Evolutionary conservation across 345 rosid genomes (phyloP).

Genomic region (Combretum micranthum): DNA sequence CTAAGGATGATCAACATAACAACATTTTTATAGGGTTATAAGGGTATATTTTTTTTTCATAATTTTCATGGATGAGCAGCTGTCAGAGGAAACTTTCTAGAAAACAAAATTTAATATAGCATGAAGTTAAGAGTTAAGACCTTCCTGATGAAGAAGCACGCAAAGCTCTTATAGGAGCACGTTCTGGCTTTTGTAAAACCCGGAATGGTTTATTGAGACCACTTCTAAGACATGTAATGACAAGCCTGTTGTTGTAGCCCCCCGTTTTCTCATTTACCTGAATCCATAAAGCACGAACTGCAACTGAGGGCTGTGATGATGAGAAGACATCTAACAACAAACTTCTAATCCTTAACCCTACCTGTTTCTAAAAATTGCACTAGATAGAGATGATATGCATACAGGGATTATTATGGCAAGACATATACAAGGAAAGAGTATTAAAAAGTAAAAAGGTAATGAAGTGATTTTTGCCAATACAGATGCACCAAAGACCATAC

Average conservation of each 20-base stretch:
- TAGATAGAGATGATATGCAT: no score
- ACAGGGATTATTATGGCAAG: no score
- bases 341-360: no score
- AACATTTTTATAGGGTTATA: no score
- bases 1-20: no score
- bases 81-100: neutral
- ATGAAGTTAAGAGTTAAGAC: constrained; percentile 27
- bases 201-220: constrained; percentile 87
- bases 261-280: constrained; percentile 90
- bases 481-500: constrained; percentile 20
- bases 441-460: neutral
- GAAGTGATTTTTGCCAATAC: constrained; percentile 1
- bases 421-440: no score
- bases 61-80: no score
- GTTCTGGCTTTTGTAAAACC: constrained; percentile 91
- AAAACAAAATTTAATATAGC: constrained; percentile 5
- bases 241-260: constrained; percentile 84
- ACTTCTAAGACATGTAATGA: constrained; percentile 91
- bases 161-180: constrained; percentile 89
- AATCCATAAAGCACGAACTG: constrained; percentile 13
- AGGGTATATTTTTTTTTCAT: no score
- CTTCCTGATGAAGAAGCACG: constrained; percentile 99
- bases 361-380: no score
- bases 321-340: no score
- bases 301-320: no score